phyloP scores from a whole-genome alignment of 257 asterid species.

The Jacaranda copaia region DNA sequence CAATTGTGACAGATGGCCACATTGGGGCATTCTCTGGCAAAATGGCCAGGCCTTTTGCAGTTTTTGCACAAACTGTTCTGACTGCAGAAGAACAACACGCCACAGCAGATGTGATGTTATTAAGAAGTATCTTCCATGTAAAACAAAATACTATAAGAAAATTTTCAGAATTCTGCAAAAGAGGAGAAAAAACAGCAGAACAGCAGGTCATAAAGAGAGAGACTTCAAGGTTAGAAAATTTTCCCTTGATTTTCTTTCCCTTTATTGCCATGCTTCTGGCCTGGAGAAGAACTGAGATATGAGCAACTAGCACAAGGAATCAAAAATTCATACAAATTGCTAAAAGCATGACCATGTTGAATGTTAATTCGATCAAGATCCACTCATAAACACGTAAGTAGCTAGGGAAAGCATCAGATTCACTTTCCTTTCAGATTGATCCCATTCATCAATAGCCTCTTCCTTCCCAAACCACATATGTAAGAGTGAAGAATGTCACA shows the following conservation, averaged over 20 bases:
- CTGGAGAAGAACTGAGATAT: neutral
- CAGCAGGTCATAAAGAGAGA: neutral
- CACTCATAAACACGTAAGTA: constrained; percentile 19
- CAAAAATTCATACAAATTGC: neutral
- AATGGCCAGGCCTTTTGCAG: constrained; percentile 97
- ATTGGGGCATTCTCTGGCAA: constrained; percentile 94
- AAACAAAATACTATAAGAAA: constrained; percentile 8
- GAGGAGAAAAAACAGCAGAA: constrained; percentile 16
- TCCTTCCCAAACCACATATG: constrained; percentile 47
- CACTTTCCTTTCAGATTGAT: constrained; percentile 39
- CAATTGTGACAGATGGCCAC: constrained; percentile 97
- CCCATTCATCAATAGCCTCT: constrained; percentile 41
- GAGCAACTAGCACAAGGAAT: constrained; percentile 3
- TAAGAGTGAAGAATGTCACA: constrained; percentile 46
- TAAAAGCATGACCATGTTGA: constrained; percentile 20
- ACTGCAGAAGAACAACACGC: constrained; percentile 55
- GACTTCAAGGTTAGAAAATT: neutral
- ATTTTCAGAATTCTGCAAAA: constrained; percentile 18
- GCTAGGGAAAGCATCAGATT: constrained; percentile 29
- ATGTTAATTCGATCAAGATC: constrained; percentile 11
- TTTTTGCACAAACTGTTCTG: constrained; percentile 86
- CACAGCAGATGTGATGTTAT: constrained; percentile 9
- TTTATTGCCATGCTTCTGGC: neutral
- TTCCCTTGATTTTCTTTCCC: neutral
- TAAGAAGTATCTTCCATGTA: constrained; percentile 23